Percentiles rank a stretch among this genome's conserved stretches.
Evolutionary conservation across 176 grass and related monocot genomes (phyloP).

Genomic region (Olyra latifolia): DNA sequence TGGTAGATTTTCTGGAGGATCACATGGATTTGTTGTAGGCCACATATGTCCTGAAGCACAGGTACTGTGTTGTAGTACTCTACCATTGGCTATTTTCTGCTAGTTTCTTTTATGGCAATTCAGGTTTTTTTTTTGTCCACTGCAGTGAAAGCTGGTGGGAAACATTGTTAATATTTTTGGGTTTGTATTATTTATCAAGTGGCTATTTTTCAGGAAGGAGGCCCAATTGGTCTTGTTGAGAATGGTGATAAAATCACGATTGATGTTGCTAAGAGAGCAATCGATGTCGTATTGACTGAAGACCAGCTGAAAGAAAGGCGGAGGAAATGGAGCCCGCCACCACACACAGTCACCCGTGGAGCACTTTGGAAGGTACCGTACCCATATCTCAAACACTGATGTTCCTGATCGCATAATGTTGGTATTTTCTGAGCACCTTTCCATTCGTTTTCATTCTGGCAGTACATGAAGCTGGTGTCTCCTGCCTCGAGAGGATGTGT

Average conservation of each 20-base stretch:
- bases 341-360: constrained; percentile 58
- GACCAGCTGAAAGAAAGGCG: constrained; percentile 63
- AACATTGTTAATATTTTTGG: not conserved
- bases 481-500: constrained; percentile 81
- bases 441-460: not conserved
- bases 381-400: not conserved
- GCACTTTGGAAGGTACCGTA: constrained; percentile 77
- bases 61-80: constrained; percentile 43
- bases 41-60: constrained; percentile 98
- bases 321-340: constrained; percentile 61
- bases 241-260: constrained; percentile 86
- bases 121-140: not conserved
- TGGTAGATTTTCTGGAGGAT: constrained; percentile 97
- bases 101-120: constrained; percentile 21
- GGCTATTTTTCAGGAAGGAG: constrained; percentile 75
- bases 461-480: constrained; percentile 96
- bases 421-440: not conserved
- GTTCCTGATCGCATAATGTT: not conserved
- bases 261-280: constrained; percentile 69
- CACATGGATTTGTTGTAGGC: constrained; percentile 97
- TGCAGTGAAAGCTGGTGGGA: not conserved
- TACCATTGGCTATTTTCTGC: constrained; percentile 5
- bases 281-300: constrained; percentile 69
- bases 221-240: constrained; percentile 85
- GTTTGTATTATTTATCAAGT: constrained; percentile 28